phyloP scores from a whole-genome alignment of 2,329 filamentous ascomycete genomes.

The Fonsecaea multimorphosa region DNA sequence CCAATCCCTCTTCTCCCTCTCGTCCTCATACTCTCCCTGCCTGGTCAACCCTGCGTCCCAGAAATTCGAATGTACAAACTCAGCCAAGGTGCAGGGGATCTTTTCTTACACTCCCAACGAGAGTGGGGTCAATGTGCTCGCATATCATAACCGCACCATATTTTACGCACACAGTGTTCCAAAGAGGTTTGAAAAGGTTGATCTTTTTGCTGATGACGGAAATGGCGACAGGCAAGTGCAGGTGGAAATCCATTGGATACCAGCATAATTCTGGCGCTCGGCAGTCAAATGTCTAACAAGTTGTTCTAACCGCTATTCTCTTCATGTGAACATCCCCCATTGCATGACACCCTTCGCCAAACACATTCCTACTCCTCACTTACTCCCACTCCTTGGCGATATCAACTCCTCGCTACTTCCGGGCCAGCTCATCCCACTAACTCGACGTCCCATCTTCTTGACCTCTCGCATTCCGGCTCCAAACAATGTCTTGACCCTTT shows the following conservation, averaged over 20 bases:
- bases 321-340: neutral
- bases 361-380: conserved; percentile 4
- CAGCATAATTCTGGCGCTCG: conserved; percentile 21
- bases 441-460: conserved; percentile 35
- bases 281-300: neutral
- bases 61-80: conserved; percentile 61
- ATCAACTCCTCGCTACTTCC: conserved; percentile 31
- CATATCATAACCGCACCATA: conserved; percentile 25
- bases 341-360: neutral
- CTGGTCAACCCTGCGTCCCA: conserved; percentile 54
- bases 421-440: conserved; percentile 31
- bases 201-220: conserved; percentile 34
- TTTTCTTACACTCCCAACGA: conserved; percentile 23
- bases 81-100: conserved; percentile 50
- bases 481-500: conserved; percentile 35
- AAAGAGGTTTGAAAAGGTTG: conserved; percentile 33
- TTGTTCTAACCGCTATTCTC: neutral
- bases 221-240: conserved; percentile 32
- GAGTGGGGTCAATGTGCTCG: conserved; percentile 17
- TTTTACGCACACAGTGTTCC: conserved; percentile 37
- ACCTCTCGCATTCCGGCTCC: conserved; percentile 35
- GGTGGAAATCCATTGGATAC: conserved; percentile 37
- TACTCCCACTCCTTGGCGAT: conserved; percentile 6
- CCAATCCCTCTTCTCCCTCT: conserved; percentile 58
- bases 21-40: conserved; percentile 65